Evolutionary conservation across 2,329 filamentous ascomycete species (phyloP).

Genomic region (Calycina herbarum): DNA sequence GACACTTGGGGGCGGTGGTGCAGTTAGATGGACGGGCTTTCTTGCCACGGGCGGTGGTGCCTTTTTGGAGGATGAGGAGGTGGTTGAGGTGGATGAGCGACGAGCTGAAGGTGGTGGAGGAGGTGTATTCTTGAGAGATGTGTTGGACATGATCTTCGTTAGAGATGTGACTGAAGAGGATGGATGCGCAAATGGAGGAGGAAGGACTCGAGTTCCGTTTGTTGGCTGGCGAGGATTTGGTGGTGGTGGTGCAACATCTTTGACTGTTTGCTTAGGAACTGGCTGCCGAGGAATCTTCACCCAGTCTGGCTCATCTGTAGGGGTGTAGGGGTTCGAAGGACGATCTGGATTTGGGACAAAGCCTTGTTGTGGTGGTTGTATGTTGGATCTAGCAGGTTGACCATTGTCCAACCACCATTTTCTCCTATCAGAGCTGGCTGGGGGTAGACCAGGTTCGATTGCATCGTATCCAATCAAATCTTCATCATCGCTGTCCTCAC

Average conservation of each 20-base stretch:
- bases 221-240: slow-evolving; percentile 20
- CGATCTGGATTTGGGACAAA: slow-evolving; percentile 71
- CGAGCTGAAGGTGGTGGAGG: slow-evolving; percentile 25
- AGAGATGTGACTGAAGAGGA: slow-evolving; percentile 18
- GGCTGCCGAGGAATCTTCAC: slow-evolving; percentile 57
- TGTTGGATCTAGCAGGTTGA: slow-evolving; percentile 71
- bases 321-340: slow-evolving; percentile 78
- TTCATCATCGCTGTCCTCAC: slow-evolving; percentile 71
- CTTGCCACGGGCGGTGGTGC: slow-evolving; percentile 36
- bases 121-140: slow-evolving; percentile 20
- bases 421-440: slow-evolving; percentile 66
- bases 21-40: slow-evolving; percentile 37
- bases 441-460: slow-evolving; percentile 74
- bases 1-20: slow-evolving; percentile 24
- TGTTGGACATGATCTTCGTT: slow-evolving; percentile 23
- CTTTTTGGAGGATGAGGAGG: slow-evolving; percentile 33
- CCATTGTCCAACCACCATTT: slow-evolving; percentile 73
- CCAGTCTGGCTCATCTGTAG: slow-evolving; percentile 81
- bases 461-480: slow-evolving; percentile 80
- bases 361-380: slow-evolving; percentile 63
- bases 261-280: slow-evolving; percentile 13
- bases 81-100: slow-evolving; percentile 30
- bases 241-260: slow-evolving; percentile 18
- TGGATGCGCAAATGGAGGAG: slow-evolving; percentile 33
- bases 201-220: slow-evolving; percentile 31